These are phyloP conservation scores for Darksidea phi DNA, from an alignment of 495 filamentous ascomycete species.

Conservation along the genomic window DNA sequence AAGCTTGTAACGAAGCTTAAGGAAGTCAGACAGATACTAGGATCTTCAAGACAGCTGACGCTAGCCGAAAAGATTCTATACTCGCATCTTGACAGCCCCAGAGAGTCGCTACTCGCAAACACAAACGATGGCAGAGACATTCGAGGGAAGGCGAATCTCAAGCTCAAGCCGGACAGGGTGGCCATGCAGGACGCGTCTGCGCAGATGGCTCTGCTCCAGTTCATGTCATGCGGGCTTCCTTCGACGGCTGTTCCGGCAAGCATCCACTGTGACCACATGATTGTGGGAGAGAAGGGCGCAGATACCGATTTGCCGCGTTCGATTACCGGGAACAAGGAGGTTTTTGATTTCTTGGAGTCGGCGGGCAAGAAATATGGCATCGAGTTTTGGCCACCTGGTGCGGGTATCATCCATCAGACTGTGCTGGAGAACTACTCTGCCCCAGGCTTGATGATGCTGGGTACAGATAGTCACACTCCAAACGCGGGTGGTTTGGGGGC, in stretches of 20 bases:
- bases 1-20: slow-evolving; percentile 59
- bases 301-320: slow-evolving; percentile 82
- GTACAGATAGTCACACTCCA: slow-evolving; percentile 96
- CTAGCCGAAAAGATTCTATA: slow-evolving; percentile 97
- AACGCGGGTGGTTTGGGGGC: slow-evolving; percentile 91
- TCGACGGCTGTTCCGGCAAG: slow-evolving; percentile 94
- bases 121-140: slow-evolving; percentile 78
- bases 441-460: slow-evolving; percentile 98
- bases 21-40: slow-evolving; percentile 71
- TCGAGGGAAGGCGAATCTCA: slow-evolving; percentile 86
- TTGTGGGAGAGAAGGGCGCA: slow-evolving; percentile 88
- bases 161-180: slow-evolving; percentile 95
- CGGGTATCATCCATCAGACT: slow-evolving; percentile 98
- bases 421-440: slow-evolving; percentile 98
- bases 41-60: slow-evolving; percentile 65
- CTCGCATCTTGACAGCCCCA: slow-evolving; percentile 83
- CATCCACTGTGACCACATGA: slow-evolving; percentile 99
- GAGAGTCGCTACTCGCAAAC: slow-evolving; percentile 77
- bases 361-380: slow-evolving; percentile 95
- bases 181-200: slow-evolving; percentile 99
- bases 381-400: slow-evolving; percentile 97
- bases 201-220: slow-evolving; percentile 96
- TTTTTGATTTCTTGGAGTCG: slow-evolving; percentile 95
- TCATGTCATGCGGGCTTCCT: slow-evolving; percentile 93
- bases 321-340: slow-evolving; percentile 90